Conservation (phyloP, 2,329 filamentous ascomycete species). For the Neonectria magnoliae region DNA sequence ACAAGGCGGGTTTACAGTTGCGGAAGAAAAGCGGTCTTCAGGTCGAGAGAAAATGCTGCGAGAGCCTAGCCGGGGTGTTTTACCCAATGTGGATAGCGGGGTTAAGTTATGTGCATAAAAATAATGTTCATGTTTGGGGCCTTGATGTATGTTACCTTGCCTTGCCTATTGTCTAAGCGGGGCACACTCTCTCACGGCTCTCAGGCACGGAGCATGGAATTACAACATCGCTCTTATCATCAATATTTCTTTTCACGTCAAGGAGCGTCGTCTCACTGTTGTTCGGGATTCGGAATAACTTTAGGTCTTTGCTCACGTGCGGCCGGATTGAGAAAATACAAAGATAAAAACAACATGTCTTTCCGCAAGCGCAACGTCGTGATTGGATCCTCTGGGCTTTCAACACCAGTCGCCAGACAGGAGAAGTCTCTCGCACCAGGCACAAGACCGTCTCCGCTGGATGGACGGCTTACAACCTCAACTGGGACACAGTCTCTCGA, state of each 20-base stretch:
- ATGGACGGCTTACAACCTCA: slow-evolving; percentile 88
- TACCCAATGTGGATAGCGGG: slow-evolving; percentile 36
- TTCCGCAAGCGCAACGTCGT: slow-evolving; percentile 68
- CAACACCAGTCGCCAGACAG: slow-evolving; percentile 35
- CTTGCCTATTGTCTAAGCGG: slow-evolving; percentile 31
- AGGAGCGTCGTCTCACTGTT: not conserved
- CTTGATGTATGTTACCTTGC: too few species aligned
- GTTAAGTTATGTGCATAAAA: slow-evolving; percentile 34
- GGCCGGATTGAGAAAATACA: not conserved
- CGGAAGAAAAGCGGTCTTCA: slow-evolving; percentile 7
- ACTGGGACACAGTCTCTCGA: slow-evolving; percentile 91
- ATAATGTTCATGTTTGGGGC: slow-evolving; percentile 21
- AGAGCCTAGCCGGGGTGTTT: slow-evolving; percentile 1
- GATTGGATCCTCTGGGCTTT: slow-evolving; percentile 49
- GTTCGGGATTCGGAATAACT: not conserved
- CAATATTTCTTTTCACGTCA: not conserved
- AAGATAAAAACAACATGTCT: slow-evolving; percentile 55
- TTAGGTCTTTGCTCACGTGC: not conserved
- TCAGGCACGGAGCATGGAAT: slow-evolving; percentile 1
- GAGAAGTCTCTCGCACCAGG: slow-evolving; percentile 56
- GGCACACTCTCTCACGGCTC: slow-evolving; percentile 29
- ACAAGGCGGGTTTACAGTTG: not conserved
- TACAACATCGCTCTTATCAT: not conserved
- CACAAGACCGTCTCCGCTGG: slow-evolving; percentile 85
- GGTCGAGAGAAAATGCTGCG: slow-evolving; percentile 37